phyloP scores from a whole-genome alignment of 192 early-diverging fungal species.

The Umbelopsis vinacea region DNA sequence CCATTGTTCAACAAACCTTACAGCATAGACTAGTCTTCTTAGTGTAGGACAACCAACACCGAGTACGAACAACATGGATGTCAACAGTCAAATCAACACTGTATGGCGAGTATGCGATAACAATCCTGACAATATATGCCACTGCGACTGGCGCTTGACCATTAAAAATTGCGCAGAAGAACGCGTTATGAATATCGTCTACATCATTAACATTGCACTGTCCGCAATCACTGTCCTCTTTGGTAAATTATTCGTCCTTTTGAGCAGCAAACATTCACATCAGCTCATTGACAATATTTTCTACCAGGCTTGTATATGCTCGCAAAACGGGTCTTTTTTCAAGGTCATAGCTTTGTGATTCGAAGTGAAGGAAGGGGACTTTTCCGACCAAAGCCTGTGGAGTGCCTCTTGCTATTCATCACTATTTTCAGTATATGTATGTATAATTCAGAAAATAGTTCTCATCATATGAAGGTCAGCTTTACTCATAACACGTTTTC shows the following conservation, averaged over 20 bases:
- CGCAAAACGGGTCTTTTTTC: slow-evolving; percentile 17
- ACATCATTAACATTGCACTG: slow-evolving; percentile 19
- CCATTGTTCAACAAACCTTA: no score
- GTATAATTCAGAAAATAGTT: neutral
- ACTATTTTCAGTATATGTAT: slow-evolving; percentile 32
- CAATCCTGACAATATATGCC: slow-evolving; percentile 20
- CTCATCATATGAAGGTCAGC: neutral
- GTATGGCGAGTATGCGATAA: slow-evolving; percentile 20
- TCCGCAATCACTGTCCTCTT: slow-evolving; percentile 27
- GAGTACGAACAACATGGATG: neutral
- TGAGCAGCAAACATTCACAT: neutral
- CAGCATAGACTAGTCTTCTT: no score
- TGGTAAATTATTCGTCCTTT: slow-evolving; percentile 11
- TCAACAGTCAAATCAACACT: slow-evolving; percentile 3
- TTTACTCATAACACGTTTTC: neutral
- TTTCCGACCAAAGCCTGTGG: slow-evolving; percentile 36
- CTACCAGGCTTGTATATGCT: slow-evolving; percentile 26
- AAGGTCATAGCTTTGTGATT: slow-evolving; percentile 32
- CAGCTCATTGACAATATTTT: neutral
- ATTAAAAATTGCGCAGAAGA: slow-evolving; percentile 23
- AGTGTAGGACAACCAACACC: neutral
- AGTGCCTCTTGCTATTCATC: slow-evolving; percentile 22
- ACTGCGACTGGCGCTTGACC: slow-evolving; percentile 30
- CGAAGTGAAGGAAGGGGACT: slow-evolving; percentile 14
- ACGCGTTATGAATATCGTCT: slow-evolving; percentile 23